Evolutionary conservation across 495 filamentous ascomycete genomes (phyloP).

Genomic region (Xylaria longipes): DNA sequence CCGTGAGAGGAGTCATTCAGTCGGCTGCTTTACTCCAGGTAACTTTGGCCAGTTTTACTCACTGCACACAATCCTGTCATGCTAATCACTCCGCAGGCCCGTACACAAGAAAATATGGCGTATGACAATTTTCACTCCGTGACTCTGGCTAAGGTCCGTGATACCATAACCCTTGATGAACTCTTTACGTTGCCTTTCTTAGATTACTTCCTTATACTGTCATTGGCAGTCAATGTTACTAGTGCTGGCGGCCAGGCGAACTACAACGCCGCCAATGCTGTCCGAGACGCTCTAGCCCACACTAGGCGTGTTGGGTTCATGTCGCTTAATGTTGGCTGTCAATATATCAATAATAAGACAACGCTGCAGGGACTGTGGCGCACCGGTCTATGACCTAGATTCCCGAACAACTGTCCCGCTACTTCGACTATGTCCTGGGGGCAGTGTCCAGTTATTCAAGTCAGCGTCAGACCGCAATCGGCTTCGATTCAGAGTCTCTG

Average conservation of each 20-base stretch:
- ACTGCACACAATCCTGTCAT: neutral
- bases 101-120: neutral
- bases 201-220: constrained; percentile 4
- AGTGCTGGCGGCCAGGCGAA: neutral
- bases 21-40: constrained; percentile 10
- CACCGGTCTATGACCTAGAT: neutral
- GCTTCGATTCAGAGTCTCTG: neutral
- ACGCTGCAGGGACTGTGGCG: neutral
- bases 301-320: neutral
- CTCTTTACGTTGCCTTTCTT: neutral
- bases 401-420: neutral
- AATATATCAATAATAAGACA: neutral
- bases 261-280: constrained; percentile 18
- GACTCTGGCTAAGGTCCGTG: neutral
- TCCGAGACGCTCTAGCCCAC: constrained; percentile 9
- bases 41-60: neutral
- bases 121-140: neutral
- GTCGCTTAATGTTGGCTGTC: neutral
- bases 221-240: neutral
- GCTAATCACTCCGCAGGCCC: neutral
- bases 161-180: neutral
- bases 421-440: neutral
- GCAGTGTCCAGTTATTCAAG: neutral
- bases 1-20: constrained; percentile 17
- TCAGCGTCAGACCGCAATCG: neutral